Base-by-base conservation (phyloP, 768 basidiomycete genomes). In the Boletus bicolor region DNA sequence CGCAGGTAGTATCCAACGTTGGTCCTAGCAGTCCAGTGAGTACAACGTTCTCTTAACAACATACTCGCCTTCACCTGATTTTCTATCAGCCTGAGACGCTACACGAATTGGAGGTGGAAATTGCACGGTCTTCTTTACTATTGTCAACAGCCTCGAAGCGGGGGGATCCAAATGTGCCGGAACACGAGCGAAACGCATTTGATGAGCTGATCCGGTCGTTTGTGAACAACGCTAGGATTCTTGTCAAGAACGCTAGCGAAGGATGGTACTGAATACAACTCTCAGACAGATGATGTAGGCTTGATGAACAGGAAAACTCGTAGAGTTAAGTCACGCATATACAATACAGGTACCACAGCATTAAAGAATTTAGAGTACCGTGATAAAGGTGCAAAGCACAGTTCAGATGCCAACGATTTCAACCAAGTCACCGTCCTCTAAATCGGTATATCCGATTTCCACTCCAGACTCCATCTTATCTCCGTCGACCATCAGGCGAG, bases 31-130 rank as follows among this genome's bases (percentile, higher is more conserved):
- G 73, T 54, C 77, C 81, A 43, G 87, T 89, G 66, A 60, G 82
- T 73, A 30, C 43, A 42, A 21, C 42, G 3, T 36, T 51, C 47
- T 44, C 43, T 43, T 44, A 30, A 57, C 28, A n/a, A 21, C 36
- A 6, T n/a, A 8, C 35, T 24, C 17, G n/a, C 49, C 48, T 53
- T 52, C 49, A 55, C 54, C 51, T 10, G 12, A 47, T 41, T 17
- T 34, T 50, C 26, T 49, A 50, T 32, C 46, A 86, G 87, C 66
- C 81, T 7, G 83, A 89, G 67, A 65, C 81, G 9, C 68, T 87
- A 7, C 91, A 95, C 67, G 96, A 99, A 69, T 78, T 99, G 17
- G 97, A 99, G 66, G 72, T 99, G 37, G 97, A 99, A 73, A 79
- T 90, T 53, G 79, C 86, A 2, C 81, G 92, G 34, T 78, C 93